These are phyloP conservation scores for Spiromastix sp. DNA, from an alignment of 2,329 filamentous ascomycete genomes.

Conservation along the genomic window DNA sequence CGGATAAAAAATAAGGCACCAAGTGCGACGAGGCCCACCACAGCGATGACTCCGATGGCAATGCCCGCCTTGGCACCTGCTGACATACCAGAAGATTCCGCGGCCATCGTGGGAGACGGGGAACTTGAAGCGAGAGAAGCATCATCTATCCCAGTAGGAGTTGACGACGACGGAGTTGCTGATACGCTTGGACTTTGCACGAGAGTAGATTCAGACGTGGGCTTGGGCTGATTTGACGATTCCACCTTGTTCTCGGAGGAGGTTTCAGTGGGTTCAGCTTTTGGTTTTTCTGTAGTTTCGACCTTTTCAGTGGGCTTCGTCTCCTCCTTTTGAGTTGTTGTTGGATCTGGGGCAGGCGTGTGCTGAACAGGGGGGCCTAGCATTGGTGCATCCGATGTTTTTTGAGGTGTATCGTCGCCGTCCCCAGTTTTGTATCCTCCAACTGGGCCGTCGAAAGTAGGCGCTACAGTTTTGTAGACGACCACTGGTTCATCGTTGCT, in stretches of 20 bases:
- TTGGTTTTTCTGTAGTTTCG: slow-evolving; percentile 7
- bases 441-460: slow-evolving; percentile 43
- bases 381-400: slow-evolving; percentile 2
- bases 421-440: slow-evolving; percentile 37
- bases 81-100: slow-evolving; percentile 29
- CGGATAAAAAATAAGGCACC: slow-evolving; percentile 62
- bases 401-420: slow-evolving; percentile 4
- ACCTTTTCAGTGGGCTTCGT: slow-evolving; percentile 15
- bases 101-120: slow-evolving; percentile 15
- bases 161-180: background rate
- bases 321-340: slow-evolving; percentile 10
- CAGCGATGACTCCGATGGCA: slow-evolving; percentile 67
- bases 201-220: background rate
- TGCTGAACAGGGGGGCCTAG: slow-evolving; percentile 21
- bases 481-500: slow-evolving; percentile 15
- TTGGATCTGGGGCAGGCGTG: slow-evolving; percentile 9
- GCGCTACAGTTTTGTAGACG: slow-evolving; percentile 42
- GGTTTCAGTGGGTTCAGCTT: slow-evolving; percentile 7
- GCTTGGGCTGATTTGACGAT: background rate
- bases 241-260: no score
- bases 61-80: slow-evolving; percentile 63
- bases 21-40: slow-evolving; percentile 55
- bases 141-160: slow-evolving; percentile 6
- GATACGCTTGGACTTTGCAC: background rate
- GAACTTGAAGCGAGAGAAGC: slow-evolving; percentile 6